A percentile compares a stretch with the other conserved stretches of the same genome.
Conservation (phyloP, 1,284 basidiomycete genomes). For the Coniferiporia weirii region DNA sequence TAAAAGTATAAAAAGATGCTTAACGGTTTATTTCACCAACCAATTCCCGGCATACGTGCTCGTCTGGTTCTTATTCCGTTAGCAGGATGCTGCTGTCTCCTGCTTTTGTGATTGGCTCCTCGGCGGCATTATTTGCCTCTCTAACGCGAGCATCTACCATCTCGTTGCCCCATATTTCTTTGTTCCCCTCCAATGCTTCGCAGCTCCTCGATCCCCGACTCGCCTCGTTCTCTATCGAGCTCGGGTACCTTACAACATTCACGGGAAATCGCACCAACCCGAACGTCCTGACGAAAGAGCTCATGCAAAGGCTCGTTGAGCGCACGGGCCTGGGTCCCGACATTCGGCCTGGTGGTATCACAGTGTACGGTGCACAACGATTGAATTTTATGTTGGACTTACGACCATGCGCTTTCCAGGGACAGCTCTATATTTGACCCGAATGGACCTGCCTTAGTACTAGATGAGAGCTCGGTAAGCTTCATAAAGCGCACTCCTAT, state of each 20-base stretch:
- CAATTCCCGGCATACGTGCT: not conserved
- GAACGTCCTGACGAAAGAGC: conserved; percentile 28
- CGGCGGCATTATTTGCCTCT: not conserved
- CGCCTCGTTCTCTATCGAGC: conserved; percentile 32
- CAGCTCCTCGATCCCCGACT: conserved; percentile 28
- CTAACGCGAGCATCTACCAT: conserved; percentile 1
- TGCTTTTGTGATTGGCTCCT: not conserved
- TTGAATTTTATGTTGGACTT: too few species aligned
- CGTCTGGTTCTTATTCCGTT: not conserved
- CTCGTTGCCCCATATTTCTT: conserved; percentile 16
- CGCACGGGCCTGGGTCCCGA: conserved; percentile 31
- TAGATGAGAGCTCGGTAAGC: conserved; percentile 27
- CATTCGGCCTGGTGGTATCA: conserved; percentile 33
- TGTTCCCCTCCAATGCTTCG: conserved; percentile 24
- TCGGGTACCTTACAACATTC: conserved; percentile 29
- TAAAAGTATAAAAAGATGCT: not conserved
- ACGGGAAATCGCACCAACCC: conserved; percentile 30
- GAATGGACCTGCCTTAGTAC: conserved; percentile 25
- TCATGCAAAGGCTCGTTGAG: conserved; percentile 30
- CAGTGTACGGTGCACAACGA: conserved; percentile 23
- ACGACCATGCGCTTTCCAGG: conserved; percentile 11
- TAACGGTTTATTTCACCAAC: not conserved
- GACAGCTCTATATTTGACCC: conserved; percentile 31
- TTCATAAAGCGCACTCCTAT: not conserved
- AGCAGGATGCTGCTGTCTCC: not conserved